phyloP scores from a whole-genome alignment of 441 rosid genomes.

The Arabidopsis lyrata region DNA sequence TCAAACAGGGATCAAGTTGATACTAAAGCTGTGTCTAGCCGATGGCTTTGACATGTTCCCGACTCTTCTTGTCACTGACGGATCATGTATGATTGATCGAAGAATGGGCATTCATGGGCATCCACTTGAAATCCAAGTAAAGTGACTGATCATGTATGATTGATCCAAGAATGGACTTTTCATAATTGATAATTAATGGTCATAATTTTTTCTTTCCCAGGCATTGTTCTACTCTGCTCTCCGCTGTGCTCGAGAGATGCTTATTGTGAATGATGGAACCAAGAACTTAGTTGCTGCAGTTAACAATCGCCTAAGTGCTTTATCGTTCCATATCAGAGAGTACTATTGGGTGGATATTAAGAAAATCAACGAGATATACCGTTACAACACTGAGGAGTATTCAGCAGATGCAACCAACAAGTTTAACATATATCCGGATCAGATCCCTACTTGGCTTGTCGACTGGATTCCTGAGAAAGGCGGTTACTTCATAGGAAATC shows the following conservation, averaged over 20 bases:
- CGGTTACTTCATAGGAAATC: constrained; percentile 87
- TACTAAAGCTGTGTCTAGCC: constrained; percentile 76
- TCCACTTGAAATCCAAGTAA: constrained; percentile 90
- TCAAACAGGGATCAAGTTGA: constrained; percentile 88
- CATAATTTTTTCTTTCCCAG: constrained; percentile 43
- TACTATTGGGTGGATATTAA: constrained; percentile 89
- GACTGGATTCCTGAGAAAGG: constrained; percentile 94
- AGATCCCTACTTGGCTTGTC: constrained; percentile 95
- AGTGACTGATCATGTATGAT: constrained; percentile 1
- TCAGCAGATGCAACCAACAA: constrained; percentile 87
- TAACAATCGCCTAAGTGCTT: constrained; percentile 85
- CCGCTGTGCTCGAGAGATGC: constrained; percentile 91
- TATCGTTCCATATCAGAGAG: constrained; percentile 89
- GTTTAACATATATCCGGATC: constrained; percentile 95
- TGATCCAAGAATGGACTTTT: neutral
- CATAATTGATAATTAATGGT: neutral
- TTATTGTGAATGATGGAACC: constrained; percentile 77
- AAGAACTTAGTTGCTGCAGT: constrained; percentile 81
- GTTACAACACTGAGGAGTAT: constrained; percentile 94
- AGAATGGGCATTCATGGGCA: constrained; percentile 98
- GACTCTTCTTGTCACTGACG: constrained; percentile 88
- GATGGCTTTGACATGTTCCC: constrained; percentile 99
- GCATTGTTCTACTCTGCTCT: constrained; percentile 89
- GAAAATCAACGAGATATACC: constrained; percentile 94
- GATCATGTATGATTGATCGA: constrained; percentile 97